Evolutionary conservation across 2,329 filamentous ascomycete genomes (phyloP).

Genomic region (Magnaporthiopsis rhizophila): DNA sequence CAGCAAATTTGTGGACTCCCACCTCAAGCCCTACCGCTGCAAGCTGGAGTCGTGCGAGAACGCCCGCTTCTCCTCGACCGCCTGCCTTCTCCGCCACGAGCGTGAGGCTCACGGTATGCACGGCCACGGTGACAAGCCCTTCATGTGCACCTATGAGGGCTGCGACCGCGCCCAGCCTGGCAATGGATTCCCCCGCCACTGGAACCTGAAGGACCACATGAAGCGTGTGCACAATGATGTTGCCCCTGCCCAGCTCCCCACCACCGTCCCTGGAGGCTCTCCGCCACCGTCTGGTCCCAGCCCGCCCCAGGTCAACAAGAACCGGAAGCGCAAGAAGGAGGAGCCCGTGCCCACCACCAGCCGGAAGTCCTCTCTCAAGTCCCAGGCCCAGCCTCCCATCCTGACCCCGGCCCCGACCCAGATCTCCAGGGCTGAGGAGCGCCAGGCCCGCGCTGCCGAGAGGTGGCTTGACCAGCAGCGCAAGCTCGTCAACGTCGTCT

Average conservation of each 20-base stretch:
- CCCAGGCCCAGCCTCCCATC: slow-evolving; percentile 10
- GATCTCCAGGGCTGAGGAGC: slow-evolving; percentile 21
- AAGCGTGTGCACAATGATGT: slow-evolving; percentile 74
- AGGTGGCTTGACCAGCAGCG: slow-evolving; percentile 56
- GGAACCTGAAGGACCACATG: slow-evolving; percentile 97
- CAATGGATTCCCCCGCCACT: slow-evolving; percentile 87
- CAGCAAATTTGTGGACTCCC: slow-evolving; percentile 96
- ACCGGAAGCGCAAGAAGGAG: slow-evolving; percentile 45
- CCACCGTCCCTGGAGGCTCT: background rate
- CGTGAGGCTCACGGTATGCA: slow-evolving; percentile 94
- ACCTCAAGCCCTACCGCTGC: slow-evolving; percentile 94
- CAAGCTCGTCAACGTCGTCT: slow-evolving; percentile 52
- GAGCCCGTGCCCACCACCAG: slow-evolving; percentile 28
- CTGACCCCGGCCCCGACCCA: slow-evolving; percentile 20
- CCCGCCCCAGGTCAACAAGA: slow-evolving; percentile 2
- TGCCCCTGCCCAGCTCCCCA: background rate
- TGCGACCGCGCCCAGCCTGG: slow-evolving; percentile 77
- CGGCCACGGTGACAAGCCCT: slow-evolving; percentile 86
- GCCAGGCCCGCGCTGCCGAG: slow-evolving; percentile 33
- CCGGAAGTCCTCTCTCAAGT: slow-evolving; percentile 42
- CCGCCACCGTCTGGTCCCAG: background rate
- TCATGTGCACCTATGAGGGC: slow-evolving; percentile 78
- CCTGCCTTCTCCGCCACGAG: slow-evolving; percentile 89
- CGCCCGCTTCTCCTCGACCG: slow-evolving; percentile 87
- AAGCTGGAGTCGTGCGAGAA: slow-evolving; percentile 77